phyloP scores from a whole-genome alignment of 805 yeast genomes.

The Nakazawaea pomicola region DNA sequence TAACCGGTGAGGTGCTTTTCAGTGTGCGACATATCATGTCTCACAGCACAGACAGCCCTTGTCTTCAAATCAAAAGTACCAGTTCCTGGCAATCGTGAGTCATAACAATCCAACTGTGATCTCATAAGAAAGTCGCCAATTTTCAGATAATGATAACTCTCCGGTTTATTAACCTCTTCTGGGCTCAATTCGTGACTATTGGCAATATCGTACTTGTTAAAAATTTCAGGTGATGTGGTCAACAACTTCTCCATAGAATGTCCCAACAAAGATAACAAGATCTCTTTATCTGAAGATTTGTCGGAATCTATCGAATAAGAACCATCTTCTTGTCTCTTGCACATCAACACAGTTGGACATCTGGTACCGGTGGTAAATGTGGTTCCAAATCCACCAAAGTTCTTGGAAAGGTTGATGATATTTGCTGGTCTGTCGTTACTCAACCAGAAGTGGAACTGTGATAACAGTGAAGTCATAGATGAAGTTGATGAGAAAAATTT shows the following conservation, averaged over 20 bases:
- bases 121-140: slow-evolving; percentile 71
- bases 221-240: slow-evolving; percentile 53
- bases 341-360: slow-evolving; percentile 52
- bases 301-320: slow-evolving; percentile 66
- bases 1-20: slow-evolving; percentile 53
- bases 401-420: slow-evolving; percentile 37
- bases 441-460: slow-evolving; percentile 69
- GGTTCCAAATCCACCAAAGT: slow-evolving; percentile 32
- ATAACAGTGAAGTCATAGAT: slow-evolving; percentile 72
- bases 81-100: slow-evolving; percentile 73
- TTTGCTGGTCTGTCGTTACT: slow-evolving; percentile 56
- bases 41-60: slow-evolving; percentile 81
- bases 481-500: slow-evolving; percentile 77
- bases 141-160: slow-evolving; percentile 64
- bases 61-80: slow-evolving; percentile 93
- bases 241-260: slow-evolving; percentile 73
- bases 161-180: slow-evolving; percentile 18
- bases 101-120: slow-evolving; percentile 86
- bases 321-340: slow-evolving; percentile 30
- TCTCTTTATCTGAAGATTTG: slow-evolving; percentile 59
- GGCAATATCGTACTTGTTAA: slow-evolving; percentile 27
- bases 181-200: slow-evolving; percentile 6
- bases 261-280: slow-evolving; percentile 70
- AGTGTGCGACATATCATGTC: slow-evolving; percentile 68
- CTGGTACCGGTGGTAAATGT: slow-evolving; percentile 40